Evolutionary conservation across 2,329 filamentous ascomycete genomes (phyloP), one percentile per base, ranked within the genome.

Genomic region (Aspergillus sp.): DNA sequence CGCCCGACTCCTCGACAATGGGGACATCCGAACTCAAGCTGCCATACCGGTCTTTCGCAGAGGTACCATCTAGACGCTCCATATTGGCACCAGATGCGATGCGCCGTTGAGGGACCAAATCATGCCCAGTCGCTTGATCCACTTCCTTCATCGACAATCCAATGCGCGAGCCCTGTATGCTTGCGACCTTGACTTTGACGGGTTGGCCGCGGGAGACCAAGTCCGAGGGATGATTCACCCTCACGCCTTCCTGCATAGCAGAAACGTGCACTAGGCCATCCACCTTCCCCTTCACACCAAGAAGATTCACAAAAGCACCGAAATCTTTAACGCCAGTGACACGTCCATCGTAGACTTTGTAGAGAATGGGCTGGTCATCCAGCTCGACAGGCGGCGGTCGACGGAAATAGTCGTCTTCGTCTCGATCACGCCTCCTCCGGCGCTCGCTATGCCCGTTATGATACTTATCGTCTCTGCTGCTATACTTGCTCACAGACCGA

Each of bases 131-230:
- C 17, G 75, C 72, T 57, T 98, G 91, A 47, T 98, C 89, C 11
- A 95, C 88, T 40, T 95, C 89, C 53, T 94, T 94, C 88, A 98
- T 95, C 0, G 88, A 94, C 4, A 98, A 64, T 0, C 86, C 88
- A 48, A 96, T 80, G 16, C 84, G 74, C 33, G 69, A 76, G 3
- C 82, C 80, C 51, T 96, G 83, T 33, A 94, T 79, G 52, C 83
- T 94, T 49, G 82, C 69, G 15, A 98, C 81, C 58, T 98, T 98
- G 48, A 96, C 85, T 57, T 91, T 93, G 33, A 98, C 86, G 1
- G 75, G 66, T 54, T 96, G 88, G 4, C 82, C 84, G 39, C 75
- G 73, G 2, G 80, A 74, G 4, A 98, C 71, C 1, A 98, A 64
- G 53, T 98, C 91, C 0, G 85, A 86, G 0, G 91, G 91, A 54